Base-by-base conservation (phyloP, 768 basidiomycete species). In the Pleurotus salmoneostramineus region DNA sequence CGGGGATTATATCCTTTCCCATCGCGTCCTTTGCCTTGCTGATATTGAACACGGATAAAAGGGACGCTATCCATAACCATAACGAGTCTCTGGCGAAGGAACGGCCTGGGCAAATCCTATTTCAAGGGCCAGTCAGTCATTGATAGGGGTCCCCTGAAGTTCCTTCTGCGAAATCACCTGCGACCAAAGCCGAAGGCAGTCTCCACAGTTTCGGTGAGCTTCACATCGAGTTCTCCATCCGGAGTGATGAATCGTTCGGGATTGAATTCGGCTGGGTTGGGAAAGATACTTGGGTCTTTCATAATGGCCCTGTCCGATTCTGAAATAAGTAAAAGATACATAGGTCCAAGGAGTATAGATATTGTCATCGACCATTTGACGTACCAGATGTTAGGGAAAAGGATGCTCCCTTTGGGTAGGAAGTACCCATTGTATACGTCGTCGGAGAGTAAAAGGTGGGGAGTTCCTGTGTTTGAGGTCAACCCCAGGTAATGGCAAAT, bases 41-140 rank as follows among this genome's bases (percentile, higher is more conserved):
- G 49, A 69, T 62, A 43, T 65, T 52, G 32, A 65, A 58, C 6
- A 50, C 50, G 7, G 63, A 57, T 11, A 64, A 54, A 4, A 59
- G 56, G 40, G 56, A 60, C 12, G 51, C 61, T 4, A 64, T 59
- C 14, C 49, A 59, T 3, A 61, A 46, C 63, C 63, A 67, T 17
- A 63, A 69, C 0, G 84, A 83, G 3, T 80, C 77, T 59, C 88
- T 87, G 56, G 83, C 83, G 32, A 89, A 77, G 65, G 85, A 71
- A 35, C 68, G 63, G 10, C 88, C 88, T 0, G 88, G 87, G 66
- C 88, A 89, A 36, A 77, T 78, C 52, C 85, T 84, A 59, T 12
- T 15, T 14, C 14, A 35, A 36, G 6, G 14, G 4, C 5, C 15
- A 5, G 5, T 6, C n/a, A n/a, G n/a, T n/a, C n/a, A n/a, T n/a